phyloP scores from a whole-genome alignment of 2,329 filamentous ascomycete species.

The Zymoseptoria pseudotritici region DNA sequence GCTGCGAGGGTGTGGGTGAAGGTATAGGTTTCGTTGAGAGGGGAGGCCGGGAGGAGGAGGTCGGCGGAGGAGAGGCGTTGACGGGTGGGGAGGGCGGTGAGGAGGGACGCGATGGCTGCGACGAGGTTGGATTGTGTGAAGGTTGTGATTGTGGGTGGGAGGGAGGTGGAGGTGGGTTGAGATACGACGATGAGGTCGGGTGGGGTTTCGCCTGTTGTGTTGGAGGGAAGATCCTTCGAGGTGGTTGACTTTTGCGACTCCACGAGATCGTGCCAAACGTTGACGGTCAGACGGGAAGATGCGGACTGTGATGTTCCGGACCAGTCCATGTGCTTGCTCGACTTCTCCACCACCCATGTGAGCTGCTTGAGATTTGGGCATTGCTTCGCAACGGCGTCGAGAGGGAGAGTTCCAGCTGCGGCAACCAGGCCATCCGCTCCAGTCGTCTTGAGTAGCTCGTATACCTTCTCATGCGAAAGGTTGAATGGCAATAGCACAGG shows the following conservation, averaged over 20 bases:
- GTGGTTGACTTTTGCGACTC: constrained; percentile 57
- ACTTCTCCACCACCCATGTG: constrained; percentile 88
- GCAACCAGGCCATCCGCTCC: constrained; percentile 77
- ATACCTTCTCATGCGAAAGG: constrained; percentile 59
- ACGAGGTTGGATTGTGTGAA: constrained; percentile 81
- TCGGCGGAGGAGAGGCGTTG: constrained; percentile 70
- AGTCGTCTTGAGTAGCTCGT: constrained; percentile 64
- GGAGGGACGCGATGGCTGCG: constrained; percentile 73
- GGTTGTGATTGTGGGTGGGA: constrained; percentile 63
- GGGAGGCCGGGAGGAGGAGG: constrained; percentile 76
- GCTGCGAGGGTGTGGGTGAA: constrained; percentile 74
- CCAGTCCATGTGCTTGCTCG: constrained; percentile 91
- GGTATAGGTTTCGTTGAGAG: constrained; percentile 70
- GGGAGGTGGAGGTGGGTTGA: constrained; percentile 43
- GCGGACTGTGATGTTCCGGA: constrained; percentile 75
- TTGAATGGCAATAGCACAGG: constrained; percentile 82
- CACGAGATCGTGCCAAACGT: constrained; percentile 89
- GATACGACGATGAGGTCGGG: constrained; percentile 58
- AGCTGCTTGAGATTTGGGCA: constrained; percentile 68
- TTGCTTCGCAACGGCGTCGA: constrained; percentile 61
- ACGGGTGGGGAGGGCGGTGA: constrained; percentile 64
- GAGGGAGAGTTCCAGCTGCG: constrained; percentile 76
- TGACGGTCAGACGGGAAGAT: constrained; percentile 66
- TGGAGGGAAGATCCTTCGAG: constrained; percentile 56
- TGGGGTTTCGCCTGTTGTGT: constrained; percentile 46